These are phyloP conservation scores for Zymoseptoria tritici DNA, from an alignment of 2,329 filamentous ascomycete species.

Conservation along the genomic window DNA sequence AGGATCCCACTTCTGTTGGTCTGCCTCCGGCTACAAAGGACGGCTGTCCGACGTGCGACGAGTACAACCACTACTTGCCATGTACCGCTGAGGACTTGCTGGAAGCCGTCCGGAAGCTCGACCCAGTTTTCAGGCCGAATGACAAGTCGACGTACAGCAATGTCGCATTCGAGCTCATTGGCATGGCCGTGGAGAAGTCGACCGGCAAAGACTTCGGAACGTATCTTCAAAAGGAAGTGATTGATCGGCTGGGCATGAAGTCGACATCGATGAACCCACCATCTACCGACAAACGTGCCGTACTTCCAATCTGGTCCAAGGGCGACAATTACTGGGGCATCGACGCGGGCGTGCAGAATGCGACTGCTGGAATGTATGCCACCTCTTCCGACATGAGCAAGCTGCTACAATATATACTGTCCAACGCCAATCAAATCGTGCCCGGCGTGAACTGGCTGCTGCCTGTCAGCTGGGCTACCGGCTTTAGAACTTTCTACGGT, in stretches of 20 bases:
- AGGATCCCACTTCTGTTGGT: slow-evolving; percentile 16
- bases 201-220: slow-evolving; percentile 29
- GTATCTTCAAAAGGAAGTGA: slow-evolving; percentile 33
- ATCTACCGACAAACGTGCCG: slow-evolving; percentile 26
- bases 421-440: slow-evolving; percentile 22
- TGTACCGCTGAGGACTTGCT: slow-evolving; percentile 28
- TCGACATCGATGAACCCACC: slow-evolving; percentile 22
- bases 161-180: slow-evolving; percentile 34
- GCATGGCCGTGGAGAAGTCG: slow-evolving; percentile 32
- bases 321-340: slow-evolving; percentile 32
- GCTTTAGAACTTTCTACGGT: slow-evolving; percentile 35
- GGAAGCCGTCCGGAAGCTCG: slow-evolving; percentile 12
- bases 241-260: slow-evolving; percentile 32
- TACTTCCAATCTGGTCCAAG: slow-evolving; percentile 27
- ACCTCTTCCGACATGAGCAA: slow-evolving; percentile 35
- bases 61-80: slow-evolving; percentile 23
- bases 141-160: slow-evolving; percentile 37
- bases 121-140: slow-evolving; percentile 35
- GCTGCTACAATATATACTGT: slow-evolving; percentile 33
- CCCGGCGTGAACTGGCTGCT: slow-evolving; percentile 37
- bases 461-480: slow-evolving; percentile 31
- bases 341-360: slow-evolving; percentile 33
- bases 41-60: slow-evolving; percentile 26
- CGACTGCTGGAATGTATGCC: slow-evolving; percentile 38
- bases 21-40: slow-evolving; percentile 28